Conservation (phyloP, 2,329 filamentous ascomycete genomes). For the Penicillium sp. region DNA sequence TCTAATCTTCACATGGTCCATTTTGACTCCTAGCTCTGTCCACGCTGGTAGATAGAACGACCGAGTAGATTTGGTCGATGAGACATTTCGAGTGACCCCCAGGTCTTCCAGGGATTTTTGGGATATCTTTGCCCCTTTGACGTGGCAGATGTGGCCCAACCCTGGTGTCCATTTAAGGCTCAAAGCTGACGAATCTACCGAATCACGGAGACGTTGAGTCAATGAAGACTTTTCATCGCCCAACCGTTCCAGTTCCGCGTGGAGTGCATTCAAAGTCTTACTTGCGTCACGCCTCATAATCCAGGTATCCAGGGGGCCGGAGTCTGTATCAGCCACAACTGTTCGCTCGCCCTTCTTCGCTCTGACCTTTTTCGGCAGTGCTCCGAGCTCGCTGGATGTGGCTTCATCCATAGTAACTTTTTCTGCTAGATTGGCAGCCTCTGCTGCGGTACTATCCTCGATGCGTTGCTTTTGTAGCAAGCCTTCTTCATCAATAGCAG, state of each 20-base stretch:
- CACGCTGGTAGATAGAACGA: constrained; percentile 82
- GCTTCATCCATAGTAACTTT: constrained; percentile 67
- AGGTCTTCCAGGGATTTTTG: constrained; percentile 41
- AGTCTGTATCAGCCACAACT: constrained; percentile 33
- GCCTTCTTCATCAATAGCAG: constrained; percentile 89
- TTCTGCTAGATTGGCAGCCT: constrained; percentile 71
- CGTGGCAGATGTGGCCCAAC: constrained; percentile 84
- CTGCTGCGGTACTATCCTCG: constrained; percentile 67
- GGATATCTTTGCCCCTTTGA: constrained; percentile 72
- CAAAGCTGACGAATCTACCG: constrained; percentile 62
- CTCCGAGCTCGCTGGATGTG: constrained; percentile 52
- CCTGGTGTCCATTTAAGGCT: constrained; percentile 82
- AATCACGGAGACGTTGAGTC: constrained; percentile 58
- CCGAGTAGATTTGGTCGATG: constrained; percentile 76
- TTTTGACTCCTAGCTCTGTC: constrained; percentile 72
- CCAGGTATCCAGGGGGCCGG: constrained; percentile 53
- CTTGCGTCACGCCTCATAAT: constrained; percentile 68
- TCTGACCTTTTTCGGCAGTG: constrained; percentile 53
- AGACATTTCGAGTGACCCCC: constrained; percentile 57
- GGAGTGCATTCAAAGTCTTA: constrained; percentile 61
- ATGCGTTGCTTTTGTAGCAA: constrained; percentile 75
- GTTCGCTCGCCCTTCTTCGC: constrained; percentile 26
- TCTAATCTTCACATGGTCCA: constrained; percentile 73
- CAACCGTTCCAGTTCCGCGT: constrained; percentile 63
- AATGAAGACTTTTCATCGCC: constrained; percentile 59